These are phyloP conservation scores for Lignosus rhinocerotis DNA, from an alignment of 1,284 basidiomycete genomes.

Conservation along the genomic window DNA sequence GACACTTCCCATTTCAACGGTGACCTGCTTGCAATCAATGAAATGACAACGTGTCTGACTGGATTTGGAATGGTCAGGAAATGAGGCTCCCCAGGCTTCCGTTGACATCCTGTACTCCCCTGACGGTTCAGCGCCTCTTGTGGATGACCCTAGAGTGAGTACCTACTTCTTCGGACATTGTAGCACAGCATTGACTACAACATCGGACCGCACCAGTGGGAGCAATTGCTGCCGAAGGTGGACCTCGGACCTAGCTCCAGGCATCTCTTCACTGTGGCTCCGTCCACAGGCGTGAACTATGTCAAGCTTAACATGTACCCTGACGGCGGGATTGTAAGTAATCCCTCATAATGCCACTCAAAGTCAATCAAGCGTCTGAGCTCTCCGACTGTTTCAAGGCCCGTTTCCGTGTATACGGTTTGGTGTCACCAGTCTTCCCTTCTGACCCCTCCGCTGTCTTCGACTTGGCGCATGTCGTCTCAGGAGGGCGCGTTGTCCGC, in stretches of 20 bases:
- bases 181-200: not conserved
- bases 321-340: constrained; percentile 89
- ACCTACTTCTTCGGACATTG: constrained; percentile 1
- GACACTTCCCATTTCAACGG: constrained; percentile 97
- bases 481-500: constrained; percentile 82
- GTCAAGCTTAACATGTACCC: constrained; percentile 96
- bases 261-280: constrained; percentile 80
- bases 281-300: constrained; percentile 65
- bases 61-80: constrained; percentile 49
- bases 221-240: constrained; percentile 74
- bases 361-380: not conserved
- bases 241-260: constrained; percentile 80
- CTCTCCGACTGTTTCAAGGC: constrained; percentile 50
- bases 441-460: constrained; percentile 49
- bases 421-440: constrained; percentile 69
- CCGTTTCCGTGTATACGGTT: constrained; percentile 86
- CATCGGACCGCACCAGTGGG: constrained; percentile 57
- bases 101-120: constrained; percentile 63
- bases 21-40: not conserved
- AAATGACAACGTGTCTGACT: not conserved
- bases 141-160: constrained; percentile 56
- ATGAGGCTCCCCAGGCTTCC: constrained; percentile 86
- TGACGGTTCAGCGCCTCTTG: constrained; percentile 42
- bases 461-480: constrained; percentile 90
- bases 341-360: not conserved